Base-by-base conservation (phyloP, 108 stramenopile genomes). In the Aurantiochytrium sp. region DNA sequence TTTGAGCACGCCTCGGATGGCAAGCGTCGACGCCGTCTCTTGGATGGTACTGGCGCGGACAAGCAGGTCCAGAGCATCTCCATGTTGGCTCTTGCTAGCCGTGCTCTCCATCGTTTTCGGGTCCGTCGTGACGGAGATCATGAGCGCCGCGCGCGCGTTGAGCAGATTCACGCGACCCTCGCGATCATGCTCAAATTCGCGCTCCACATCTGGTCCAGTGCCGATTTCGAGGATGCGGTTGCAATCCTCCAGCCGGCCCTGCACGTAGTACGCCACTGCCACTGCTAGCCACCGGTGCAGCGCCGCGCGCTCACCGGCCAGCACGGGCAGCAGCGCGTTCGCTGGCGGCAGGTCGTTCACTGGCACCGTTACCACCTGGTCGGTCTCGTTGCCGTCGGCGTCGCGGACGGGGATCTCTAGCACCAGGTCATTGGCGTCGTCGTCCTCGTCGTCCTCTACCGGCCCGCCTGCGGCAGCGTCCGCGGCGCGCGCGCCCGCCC, bases 341-440 rank as follows among this genome's bases (percentile, higher is more conserved):
- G 49, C 51, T 18, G 45, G 45, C 25, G 76, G 76, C 19, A 83
- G 51, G n/a, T 47, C 51, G 51, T 23, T 23, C 76, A 83, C 49
- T 0, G 76, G 76, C 45, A 83, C 76, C 19, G 49, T 53, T 43
- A 83, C 51, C 10, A 83, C 76, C 76, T 83, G 49, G 76, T 83
- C 76, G 10, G 49, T 83, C 76, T 83, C 76, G 28, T 25, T 21
- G 12, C 76, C 76, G 49, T 83, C 51, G 12, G 45, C 76, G 4
- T 83, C 76, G n/a, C 76, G 76, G 12, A 83, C 76, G n/a, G 76
- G 76, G 51, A 83, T 83, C 76, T 83, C 76, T 1, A 83, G 76
- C 76, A 53, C 76, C 21, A 69, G 5, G 42, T 69, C 64, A 12
- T 42, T 18, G 25, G 21, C 42, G 64, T 18, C 64, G 21, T 57